Evolutionary conservation across 257 asterid species (phyloP).

Genomic region (Verbena officinalis): DNA sequence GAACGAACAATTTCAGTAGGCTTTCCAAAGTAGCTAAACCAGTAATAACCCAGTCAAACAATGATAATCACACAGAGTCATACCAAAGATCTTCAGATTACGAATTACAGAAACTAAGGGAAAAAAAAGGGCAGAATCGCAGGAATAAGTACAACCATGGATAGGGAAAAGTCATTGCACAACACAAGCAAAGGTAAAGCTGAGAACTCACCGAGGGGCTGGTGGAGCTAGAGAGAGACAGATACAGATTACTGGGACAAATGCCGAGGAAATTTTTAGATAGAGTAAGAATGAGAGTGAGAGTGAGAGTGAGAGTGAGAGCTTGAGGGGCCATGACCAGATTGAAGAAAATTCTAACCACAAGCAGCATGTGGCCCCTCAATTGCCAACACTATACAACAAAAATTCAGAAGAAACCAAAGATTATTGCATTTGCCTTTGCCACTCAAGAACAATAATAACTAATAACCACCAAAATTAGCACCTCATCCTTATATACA

Average conservation of each 20-base stretch:
- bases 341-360: constrained; percentile 47
- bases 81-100: not conserved
- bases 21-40: not conserved
- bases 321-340: constrained; percentile 26
- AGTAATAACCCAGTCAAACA: too few species aligned
- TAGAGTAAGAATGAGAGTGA: not conserved
- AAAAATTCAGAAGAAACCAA: constrained; percentile 23
- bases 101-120: not conserved
- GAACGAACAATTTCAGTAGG: not conserved
- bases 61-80: not conserved
- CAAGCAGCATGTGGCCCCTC: constrained; percentile 63
- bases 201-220: constrained; percentile 32
- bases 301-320: constrained; percentile 9
- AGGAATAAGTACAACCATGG: not conserved
- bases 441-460: too few species aligned
- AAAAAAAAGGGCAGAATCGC: constrained; percentile 22
- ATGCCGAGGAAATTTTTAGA: not conserved
- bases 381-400: constrained; percentile 52
- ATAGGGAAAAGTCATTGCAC: not conserved
- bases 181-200: not conserved
- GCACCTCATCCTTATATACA: not conserved
- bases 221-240: constrained; percentile 7
- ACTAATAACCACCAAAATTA: not conserved
- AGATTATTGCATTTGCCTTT: not conserved
- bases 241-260: not conserved